A percentile compares a stretch with the other conserved stretches of the same genome.
These are phyloP conservation scores for Boletus huronensis DNA, from an alignment of 768 basidiomycete species.

Conservation along the genomic window DNA sequence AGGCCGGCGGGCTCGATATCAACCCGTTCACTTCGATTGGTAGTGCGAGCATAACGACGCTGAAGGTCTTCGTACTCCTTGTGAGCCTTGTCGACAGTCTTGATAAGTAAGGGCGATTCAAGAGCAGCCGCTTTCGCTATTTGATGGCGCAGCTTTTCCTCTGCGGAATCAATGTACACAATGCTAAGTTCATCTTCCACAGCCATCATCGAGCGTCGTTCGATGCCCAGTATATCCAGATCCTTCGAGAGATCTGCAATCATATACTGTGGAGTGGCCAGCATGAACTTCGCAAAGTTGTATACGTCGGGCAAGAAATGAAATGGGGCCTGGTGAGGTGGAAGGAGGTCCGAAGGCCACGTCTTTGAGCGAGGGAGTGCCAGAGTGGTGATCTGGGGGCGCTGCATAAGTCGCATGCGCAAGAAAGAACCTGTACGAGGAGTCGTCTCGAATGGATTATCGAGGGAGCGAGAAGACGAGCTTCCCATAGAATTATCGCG, in stretches of 20 bases:
- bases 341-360: constrained; percentile 92
- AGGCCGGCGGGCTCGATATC: constrained; percentile 9
- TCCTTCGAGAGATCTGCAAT: constrained; percentile 70
- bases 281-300: constrained; percentile 90
- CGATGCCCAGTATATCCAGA: constrained; percentile 64
- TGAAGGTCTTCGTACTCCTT: constrained; percentile 55
- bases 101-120: constrained; percentile 62
- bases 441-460: constrained; percentile 34
- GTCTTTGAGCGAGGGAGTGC: constrained; percentile 88
- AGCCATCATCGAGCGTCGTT: constrained; percentile 61
- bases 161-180: constrained; percentile 77
- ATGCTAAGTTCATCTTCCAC: constrained; percentile 75
- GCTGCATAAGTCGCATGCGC: constrained; percentile 85
- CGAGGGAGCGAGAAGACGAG: constrained; percentile 46
- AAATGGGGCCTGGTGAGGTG: constrained; percentile 92
- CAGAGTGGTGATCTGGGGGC: constrained; percentile 92
- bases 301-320: constrained; percentile 93
- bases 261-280: constrained; percentile 86
- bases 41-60: constrained; percentile 30
- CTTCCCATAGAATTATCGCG: constrained; percentile 26
- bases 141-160: constrained; percentile 71
- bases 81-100: constrained; percentile 60
- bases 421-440: constrained; percentile 58
- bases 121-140: constrained; percentile 76
- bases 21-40: constrained; percentile 22